Percentiles rank a stretch among this genome's conserved stretches.
phyloP scores from a whole-genome alignment of 352 stramenopile species.

The Phytophthora litchii region DNA sequence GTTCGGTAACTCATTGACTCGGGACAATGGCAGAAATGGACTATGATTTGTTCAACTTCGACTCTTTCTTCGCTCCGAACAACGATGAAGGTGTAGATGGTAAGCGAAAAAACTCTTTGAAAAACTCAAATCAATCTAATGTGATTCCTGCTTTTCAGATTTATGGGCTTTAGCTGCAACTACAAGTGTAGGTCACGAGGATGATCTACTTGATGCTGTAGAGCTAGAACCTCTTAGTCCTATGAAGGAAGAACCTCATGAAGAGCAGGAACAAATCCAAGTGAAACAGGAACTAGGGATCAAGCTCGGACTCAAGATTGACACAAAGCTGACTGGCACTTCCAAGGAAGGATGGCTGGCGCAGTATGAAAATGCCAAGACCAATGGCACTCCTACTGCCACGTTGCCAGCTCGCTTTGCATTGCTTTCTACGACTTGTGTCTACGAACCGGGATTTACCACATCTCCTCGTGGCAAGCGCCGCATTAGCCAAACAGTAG shows the following conservation, averaged over 20 bases:
- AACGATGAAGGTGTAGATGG: slow-evolving; percentile 39
- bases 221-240: slow-evolving; percentile 41
- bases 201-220: slow-evolving; percentile 32
- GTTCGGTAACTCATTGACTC: slow-evolving; percentile 8
- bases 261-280: slow-evolving; percentile 14
- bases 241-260: slow-evolving; percentile 26
- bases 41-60: slow-evolving; percentile 42
- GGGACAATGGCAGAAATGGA: slow-evolving; percentile 43
- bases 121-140: not conserved
- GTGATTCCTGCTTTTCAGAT: slow-evolving; percentile 8
- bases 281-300: slow-evolving; percentile 17
- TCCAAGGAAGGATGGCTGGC: slow-evolving; percentile 19
- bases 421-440: slow-evolving; percentile 37
- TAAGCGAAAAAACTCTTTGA: slow-evolving; percentile 5
- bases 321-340: slow-evolving; percentile 27
- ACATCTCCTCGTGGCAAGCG: slow-evolving; percentile 44
- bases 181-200: slow-evolving; percentile 28
- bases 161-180: slow-evolving; percentile 28
- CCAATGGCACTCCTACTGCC: slow-evolving; percentile 33
- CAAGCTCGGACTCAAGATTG: slow-evolving; percentile 28
- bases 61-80: slow-evolving; percentile 39
- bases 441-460: slow-evolving; percentile 40
- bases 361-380: slow-evolving; percentile 26
- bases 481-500: slow-evolving; percentile 36
- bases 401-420: slow-evolving; percentile 37